Conservation (phyloP, 768 basidiomycete species). For the Filobasidium floriforme region DNA sequence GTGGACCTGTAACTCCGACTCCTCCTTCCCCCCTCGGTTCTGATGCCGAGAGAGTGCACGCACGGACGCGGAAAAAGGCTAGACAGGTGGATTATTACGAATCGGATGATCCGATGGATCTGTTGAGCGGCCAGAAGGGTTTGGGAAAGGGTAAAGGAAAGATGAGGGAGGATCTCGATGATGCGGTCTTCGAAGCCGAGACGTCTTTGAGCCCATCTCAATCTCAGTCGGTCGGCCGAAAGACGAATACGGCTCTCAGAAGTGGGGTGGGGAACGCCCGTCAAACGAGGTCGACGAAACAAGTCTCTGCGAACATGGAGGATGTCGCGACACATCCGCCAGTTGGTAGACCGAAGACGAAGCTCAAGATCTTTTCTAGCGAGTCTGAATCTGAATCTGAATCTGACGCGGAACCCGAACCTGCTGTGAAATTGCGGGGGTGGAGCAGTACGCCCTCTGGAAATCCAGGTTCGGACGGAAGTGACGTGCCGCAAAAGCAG, state of each 20-base stretch:
- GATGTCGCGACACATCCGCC: neutral
- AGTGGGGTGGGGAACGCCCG: neutral
- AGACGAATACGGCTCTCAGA: neutral
- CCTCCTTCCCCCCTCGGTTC: neutral
- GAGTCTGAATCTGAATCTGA: neutral
- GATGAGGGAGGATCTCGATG: neutral
- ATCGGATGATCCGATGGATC: neutral
- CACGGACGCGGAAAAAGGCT: neutral
- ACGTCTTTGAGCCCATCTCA: neutral
- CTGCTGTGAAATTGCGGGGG: neutral
- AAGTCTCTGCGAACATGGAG: neutral
- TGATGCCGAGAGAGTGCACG: neutral
- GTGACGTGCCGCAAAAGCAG: neutral
- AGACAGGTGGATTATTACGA: conserved; percentile 7
- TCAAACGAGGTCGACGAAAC: neutral
- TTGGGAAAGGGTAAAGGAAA: neutral
- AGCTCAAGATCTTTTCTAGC: conserved; percentile 7
- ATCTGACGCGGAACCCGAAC: too few relatives aligned
- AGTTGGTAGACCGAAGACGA: neutral
- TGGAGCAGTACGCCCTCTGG: neutral
- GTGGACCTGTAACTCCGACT: neutral
- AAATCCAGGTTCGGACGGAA: neutral
- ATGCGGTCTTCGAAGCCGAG: neutral
- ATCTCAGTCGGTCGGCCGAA: neutral
- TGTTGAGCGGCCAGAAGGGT: neutral